These are phyloP conservation scores for Mycena filopes DNA, from an alignment of 768 basidiomycete genomes.

Conservation along the genomic window DNA sequence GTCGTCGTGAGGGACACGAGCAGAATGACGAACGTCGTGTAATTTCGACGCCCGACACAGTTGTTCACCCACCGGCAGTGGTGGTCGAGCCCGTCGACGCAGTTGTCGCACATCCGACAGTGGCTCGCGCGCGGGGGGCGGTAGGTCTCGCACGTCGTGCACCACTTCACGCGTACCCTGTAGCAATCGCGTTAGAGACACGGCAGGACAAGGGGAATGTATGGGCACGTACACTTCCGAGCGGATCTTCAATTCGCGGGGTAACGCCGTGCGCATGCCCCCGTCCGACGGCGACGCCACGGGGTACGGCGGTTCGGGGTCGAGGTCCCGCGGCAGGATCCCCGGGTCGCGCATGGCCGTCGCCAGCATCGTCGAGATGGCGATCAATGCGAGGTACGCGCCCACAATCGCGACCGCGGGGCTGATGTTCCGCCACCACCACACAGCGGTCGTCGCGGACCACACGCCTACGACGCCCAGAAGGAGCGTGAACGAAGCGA, in stretches of 20 bases:
- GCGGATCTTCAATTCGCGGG: constrained; percentile 84
- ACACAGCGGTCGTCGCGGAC: constrained; percentile 91
- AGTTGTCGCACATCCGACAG: constrained; percentile 98
- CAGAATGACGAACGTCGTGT: constrained; percentile 89
- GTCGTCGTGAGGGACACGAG: constrained; percentile 81
- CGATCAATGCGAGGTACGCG: constrained; percentile 66
- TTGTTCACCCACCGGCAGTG: constrained; percentile 95
- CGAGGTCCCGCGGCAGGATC: constrained; percentile 88
- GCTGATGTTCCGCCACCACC: constrained; percentile 88
- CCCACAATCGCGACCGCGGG: constrained; percentile 71
- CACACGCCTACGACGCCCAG: constrained; percentile 80
- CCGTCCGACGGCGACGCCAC: constrained; percentile 71
- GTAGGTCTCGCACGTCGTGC: constrained; percentile 92
- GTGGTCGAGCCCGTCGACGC: constrained; percentile 95
- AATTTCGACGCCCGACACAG: constrained; percentile 95
- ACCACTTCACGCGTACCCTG: constrained; percentile 94
- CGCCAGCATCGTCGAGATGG: constrained; percentile 80
- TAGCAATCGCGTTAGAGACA: constrained; percentile 8
- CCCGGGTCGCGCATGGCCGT: constrained; percentile 89
- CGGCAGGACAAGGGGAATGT: constrained; percentile 5
- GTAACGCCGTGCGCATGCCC: constrained; percentile 70
- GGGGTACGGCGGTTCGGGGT: constrained; percentile 85
- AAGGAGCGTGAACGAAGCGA: constrained; percentile 69
- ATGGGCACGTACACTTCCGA: constrained; percentile 70
- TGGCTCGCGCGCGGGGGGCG: constrained; percentile 96